Evolutionary conservation across 768 basidiomycete genomes (phyloP).

Genomic region (Boletus subcaerulescens): DNA sequence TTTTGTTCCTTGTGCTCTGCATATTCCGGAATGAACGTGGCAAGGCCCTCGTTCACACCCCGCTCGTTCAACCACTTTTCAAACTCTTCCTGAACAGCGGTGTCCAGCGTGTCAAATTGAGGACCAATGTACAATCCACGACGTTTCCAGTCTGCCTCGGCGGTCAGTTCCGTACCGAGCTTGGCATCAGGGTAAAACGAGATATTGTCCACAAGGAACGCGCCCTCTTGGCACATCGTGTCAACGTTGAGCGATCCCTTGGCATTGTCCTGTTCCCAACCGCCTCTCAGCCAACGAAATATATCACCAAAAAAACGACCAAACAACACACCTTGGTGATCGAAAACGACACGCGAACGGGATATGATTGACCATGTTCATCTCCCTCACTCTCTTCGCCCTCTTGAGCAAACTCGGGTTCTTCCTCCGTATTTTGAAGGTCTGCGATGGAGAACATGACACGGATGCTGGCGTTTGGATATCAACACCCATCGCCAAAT

Average conservation of each 20-base stretch:
- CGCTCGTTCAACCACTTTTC: conserved; percentile 88
- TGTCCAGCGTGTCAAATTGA: conserved; percentile 89
- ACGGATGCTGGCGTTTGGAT: conserved; percentile 45
- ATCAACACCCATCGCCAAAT: not conserved
- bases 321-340: conserved; percentile 69
- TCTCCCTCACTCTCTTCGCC: conserved; percentile 36
- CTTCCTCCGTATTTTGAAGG: conserved; percentile 52
- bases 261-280: conserved; percentile 38
- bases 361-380: conserved; percentile 44
- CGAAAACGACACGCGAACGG: conserved; percentile 75
- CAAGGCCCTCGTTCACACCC: conserved; percentile 79
- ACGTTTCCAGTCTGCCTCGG: conserved; percentile 93
- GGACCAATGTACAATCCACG: conserved; percentile 92
- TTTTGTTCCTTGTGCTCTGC: conserved; percentile 91
- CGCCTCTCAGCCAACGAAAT: not conserved
- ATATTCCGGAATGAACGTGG: conserved; percentile 86
- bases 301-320: not conserved
- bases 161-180: conserved; percentile 71
- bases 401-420: conserved; percentile 37
- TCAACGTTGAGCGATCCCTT: conserved; percentile 77
- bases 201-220: conserved; percentile 86
- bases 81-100: conserved; percentile 85
- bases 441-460: conserved; percentile 93
- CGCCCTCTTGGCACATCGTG: conserved; percentile 72
- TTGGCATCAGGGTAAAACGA: conserved; percentile 76